Conservation (phyloP, 129 eudicot genomes). For the Chrysanthemum lavandulifolium region DNA sequence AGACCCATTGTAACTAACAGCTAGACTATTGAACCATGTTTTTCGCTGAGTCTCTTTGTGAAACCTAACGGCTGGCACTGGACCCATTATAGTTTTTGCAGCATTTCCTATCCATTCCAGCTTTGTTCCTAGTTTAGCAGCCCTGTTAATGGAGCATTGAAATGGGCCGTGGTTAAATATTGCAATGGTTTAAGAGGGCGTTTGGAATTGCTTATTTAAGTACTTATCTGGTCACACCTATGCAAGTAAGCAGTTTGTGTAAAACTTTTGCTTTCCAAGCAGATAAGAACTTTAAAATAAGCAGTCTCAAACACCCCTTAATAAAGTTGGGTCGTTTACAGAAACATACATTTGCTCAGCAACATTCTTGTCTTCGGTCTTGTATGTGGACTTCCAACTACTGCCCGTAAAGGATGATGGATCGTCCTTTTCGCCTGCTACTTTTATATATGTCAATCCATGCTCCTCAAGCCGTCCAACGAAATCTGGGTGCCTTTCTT, state of each 20-base stretch:
- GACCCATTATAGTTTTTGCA: conserved; percentile 32
- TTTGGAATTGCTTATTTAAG: too few species aligned
- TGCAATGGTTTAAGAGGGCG: neutral
- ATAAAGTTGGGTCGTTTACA: too few species aligned
- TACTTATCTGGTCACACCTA: too few species aligned
- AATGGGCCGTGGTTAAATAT: neutral
- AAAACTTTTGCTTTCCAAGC: neutral
- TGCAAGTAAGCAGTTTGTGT: too few species aligned
- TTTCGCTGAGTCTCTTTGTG: conserved; percentile 19
- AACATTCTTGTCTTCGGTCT: conserved; percentile 28
- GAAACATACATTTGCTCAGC: conserved; percentile 31
- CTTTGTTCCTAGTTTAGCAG: conserved; percentile 20
- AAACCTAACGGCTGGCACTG: conserved; percentile 14
- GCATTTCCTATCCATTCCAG: conserved; percentile 25
- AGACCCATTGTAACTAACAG: conserved; percentile 31
- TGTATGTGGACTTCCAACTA: conserved; percentile 32
- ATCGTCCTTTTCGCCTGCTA: conserved; percentile 9
- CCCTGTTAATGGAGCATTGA: conserved; percentile 14
- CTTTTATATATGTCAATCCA: conserved; percentile 15
- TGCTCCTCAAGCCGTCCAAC: conserved; percentile 22
- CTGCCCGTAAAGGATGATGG: conserved; percentile 15
- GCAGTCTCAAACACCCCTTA: neutral
- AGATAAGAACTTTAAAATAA: neutral
- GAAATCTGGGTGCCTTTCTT: conserved; percentile 27
- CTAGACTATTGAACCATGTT: conserved; percentile 39